Percentiles rank a stretch among this genome's conserved stretches.
Evolutionary conservation across 169 alveolate genomes (phyloP).

Genomic region (Plasmodium reichenowi): DNA sequence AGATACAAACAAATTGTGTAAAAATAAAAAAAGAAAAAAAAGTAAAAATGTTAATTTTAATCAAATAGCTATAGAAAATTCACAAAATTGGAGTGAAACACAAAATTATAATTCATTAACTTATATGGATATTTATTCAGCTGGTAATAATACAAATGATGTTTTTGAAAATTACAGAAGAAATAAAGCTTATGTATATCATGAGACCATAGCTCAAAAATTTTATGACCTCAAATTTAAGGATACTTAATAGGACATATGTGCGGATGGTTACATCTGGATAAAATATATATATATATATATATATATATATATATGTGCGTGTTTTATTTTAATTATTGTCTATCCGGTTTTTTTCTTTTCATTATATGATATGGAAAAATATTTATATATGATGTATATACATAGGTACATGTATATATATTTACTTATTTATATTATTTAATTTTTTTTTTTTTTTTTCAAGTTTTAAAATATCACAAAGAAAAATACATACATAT

Average conservation of each 20-base stretch:
- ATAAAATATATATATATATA: too few relatives aligned
- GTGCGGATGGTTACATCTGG: too few relatives aligned
- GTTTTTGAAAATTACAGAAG: constrained; percentile 72
- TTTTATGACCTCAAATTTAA: constrained; percentile 52
- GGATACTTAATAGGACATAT: neutral
- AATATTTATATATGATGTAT: too few relatives aligned
- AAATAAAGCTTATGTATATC: constrained; percentile 65
- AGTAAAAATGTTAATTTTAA: constrained; percentile 52
- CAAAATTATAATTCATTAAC: neutral
- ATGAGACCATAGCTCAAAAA: constrained; percentile 67
- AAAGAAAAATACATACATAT: too few relatives aligned
- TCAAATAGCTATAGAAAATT: constrained; percentile 75
- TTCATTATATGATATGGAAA: too few relatives aligned
- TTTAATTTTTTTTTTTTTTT: too few relatives aligned
- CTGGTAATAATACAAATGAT: constrained; percentile 11
- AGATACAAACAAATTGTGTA: constrained; percentile 32
- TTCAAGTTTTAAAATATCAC: too few relatives aligned
- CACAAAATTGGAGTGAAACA: constrained; percentile 73
- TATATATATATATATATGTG: too few relatives aligned
- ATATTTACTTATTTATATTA: too few relatives aligned
- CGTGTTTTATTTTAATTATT: too few relatives aligned
- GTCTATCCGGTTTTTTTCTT: too few relatives aligned
- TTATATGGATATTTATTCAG: constrained; percentile 35
- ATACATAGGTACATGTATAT: too few relatives aligned
- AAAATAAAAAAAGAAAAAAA: constrained; percentile 65